These are phyloP conservation scores for Thielaviopsis ethacetica DNA, from an alignment of 2,329 filamentous ascomycete genomes.

Conservation along the genomic window DNA sequence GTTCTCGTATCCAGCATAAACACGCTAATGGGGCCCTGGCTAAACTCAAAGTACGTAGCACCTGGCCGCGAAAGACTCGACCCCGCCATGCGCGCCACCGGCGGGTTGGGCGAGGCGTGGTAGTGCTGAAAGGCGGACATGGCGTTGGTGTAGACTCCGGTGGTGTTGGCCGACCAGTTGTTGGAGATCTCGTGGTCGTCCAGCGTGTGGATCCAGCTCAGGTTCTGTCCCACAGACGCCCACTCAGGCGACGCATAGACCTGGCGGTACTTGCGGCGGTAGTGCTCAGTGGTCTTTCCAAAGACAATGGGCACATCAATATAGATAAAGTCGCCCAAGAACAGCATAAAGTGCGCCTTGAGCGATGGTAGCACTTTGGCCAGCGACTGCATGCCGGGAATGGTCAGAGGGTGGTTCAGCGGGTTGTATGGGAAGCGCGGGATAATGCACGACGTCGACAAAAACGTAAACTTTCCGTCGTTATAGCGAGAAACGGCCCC, in stretches of 20 bases:
- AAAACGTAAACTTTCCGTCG: conserved; percentile 66
- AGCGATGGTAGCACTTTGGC: conserved; percentile 56
- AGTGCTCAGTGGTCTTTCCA: conserved; percentile 56
- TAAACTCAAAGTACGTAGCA: conserved; percentile 77
- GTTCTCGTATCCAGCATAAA: conserved; percentile 88
- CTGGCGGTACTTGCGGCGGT: conserved; percentile 81
- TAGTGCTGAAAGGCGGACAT: conserved; percentile 78
- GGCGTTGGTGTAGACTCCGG: conserved; percentile 63
- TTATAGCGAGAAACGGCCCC: conserved; percentile 45
- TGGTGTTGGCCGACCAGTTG: conserved; percentile 74
- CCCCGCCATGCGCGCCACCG: conserved; percentile 37
- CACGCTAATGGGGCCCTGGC: conserved; percentile 79
- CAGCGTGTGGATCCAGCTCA: conserved; percentile 96
- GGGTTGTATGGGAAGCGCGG: conserved; percentile 80
- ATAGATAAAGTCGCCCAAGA: conserved; percentile 79
- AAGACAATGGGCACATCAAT: conserved; percentile 74
- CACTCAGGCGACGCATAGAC: conserved; percentile 95
- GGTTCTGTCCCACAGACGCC: conserved; percentile 52
- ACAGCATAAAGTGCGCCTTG: conserved; percentile 63
- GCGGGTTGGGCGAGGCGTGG: conserved; percentile 72
- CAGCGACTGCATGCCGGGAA: conserved; percentile 65
- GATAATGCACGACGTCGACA: conserved; percentile 80
- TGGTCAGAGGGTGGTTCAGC: conserved; percentile 63
- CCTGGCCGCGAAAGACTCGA: conserved; percentile 26
- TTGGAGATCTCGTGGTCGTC: conserved; percentile 96